Percentiles rank a stretch among this genome's conserved stretches.
Evolutionary conservation across 805 yeast species (phyloP).

Genomic region (Saturnispora bothae): DNA sequence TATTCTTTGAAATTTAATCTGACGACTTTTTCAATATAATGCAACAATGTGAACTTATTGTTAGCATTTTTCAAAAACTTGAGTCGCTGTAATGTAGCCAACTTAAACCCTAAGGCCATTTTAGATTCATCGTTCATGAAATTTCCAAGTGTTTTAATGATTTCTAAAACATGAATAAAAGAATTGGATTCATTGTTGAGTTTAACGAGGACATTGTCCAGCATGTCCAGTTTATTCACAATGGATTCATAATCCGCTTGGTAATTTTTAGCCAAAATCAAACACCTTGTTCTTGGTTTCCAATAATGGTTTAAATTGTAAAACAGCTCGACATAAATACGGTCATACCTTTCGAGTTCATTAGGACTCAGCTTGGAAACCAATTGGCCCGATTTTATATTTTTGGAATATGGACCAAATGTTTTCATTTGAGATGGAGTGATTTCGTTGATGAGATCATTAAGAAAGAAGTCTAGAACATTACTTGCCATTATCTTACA

Average conservation of each 20-base stretch:
- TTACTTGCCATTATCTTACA: constrained; percentile 53
- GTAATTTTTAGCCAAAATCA: constrained; percentile 43
- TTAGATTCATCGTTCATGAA: constrained; percentile 67
- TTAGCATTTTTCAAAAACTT: constrained; percentile 63
- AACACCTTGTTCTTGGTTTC: constrained; percentile 59
- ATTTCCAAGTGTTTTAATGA: constrained; percentile 66
- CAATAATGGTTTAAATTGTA: constrained; percentile 62
- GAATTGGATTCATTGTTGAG: constrained; percentile 38
- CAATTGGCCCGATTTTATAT: constrained; percentile 28
- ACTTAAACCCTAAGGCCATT: constrained; percentile 59
- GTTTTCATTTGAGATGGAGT: constrained; percentile 44
- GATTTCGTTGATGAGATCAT: constrained; percentile 52
- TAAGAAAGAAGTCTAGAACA: constrained; percentile 59
- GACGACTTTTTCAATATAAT: constrained; percentile 62
- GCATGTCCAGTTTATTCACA: constrained; percentile 39
- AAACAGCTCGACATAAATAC: constrained; percentile 57
- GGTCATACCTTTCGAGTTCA: constrained; percentile 58
- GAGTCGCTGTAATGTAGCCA: constrained; percentile 58
- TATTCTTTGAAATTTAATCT: constrained; percentile 56
- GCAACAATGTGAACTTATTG: constrained; percentile 61
- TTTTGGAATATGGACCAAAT: constrained; percentile 54
- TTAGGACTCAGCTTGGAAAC: constrained; percentile 44
- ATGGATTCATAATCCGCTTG: constrained; percentile 60
- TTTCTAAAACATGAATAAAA: constrained; percentile 48
- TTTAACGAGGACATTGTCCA: constrained; percentile 50